phyloP scores from a whole-genome alignment of 2,329 filamentous ascomycete species.

The Waltergamsia citrina region DNA sequence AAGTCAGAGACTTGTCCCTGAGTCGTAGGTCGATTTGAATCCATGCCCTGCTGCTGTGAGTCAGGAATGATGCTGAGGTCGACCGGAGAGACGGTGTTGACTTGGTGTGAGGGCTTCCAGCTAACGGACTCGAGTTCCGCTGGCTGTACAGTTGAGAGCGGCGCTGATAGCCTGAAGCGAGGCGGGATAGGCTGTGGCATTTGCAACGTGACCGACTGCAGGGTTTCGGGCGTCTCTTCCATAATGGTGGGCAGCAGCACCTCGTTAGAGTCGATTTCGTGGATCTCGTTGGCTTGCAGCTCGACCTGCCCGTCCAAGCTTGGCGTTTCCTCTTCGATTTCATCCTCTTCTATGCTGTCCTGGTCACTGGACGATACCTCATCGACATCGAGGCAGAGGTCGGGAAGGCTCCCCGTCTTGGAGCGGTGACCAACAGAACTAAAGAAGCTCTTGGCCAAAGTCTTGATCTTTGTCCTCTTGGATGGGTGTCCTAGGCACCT shows the following conservation, averaged over 20 bases:
- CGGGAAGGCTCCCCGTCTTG: conserved; percentile 17
- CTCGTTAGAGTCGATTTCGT: conserved; percentile 42
- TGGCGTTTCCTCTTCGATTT: too few relatives aligned
- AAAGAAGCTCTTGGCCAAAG: conserved; percentile 45
- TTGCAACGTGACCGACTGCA: neutral
- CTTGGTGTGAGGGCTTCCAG: conserved; percentile 13
- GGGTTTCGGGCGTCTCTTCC: conserved; percentile 12
- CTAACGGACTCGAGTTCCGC: conserved; percentile 15
- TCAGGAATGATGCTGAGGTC: conserved; percentile 11
- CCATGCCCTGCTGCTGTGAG: neutral
- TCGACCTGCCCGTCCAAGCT: conserved; percentile 25
- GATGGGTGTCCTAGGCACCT: conserved; percentile 39
- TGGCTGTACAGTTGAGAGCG: conserved; percentile 11
- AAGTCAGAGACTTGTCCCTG: conserved; percentile 24
- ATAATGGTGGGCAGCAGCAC: conserved; percentile 21
- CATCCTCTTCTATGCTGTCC: conserved; percentile 1
- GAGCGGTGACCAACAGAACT: conserved; percentile 39
- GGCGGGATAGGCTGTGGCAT: conserved; percentile 7
- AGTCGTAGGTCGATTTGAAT: conserved; percentile 1
- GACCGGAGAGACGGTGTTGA: conserved; percentile 13
- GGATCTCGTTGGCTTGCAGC: conserved; percentile 38
- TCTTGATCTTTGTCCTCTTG: conserved; percentile 40
- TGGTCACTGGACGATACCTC: conserved; percentile 35
- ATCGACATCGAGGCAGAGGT: conserved; percentile 15
- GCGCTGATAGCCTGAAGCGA: conserved; percentile 10